Conservation (phyloP, 116 monocot genomes). For the Trichopus zeylanicus region DNA sequence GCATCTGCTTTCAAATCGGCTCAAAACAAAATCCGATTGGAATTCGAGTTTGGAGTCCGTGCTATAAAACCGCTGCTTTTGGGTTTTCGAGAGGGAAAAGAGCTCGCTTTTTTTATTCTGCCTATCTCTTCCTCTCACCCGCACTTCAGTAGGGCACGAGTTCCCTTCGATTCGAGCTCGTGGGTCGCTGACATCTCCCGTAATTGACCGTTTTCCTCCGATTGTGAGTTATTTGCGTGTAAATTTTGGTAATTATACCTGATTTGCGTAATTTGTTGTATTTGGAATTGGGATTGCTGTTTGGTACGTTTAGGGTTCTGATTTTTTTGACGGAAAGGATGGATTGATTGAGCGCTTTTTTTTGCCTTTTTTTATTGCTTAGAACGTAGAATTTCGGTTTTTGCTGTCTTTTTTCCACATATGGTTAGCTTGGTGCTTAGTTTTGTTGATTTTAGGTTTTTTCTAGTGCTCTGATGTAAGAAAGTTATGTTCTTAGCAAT, state of each 20-base stretch:
- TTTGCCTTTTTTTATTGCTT: too few relatives aligned
- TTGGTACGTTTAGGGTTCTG: too few relatives aligned
- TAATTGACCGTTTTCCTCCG: not conserved
- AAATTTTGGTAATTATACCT: not conserved
- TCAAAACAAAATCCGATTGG: not conserved
- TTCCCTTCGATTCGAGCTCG: not conserved
- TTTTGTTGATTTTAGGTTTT: too few relatives aligned
- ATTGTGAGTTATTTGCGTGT: not conserved
- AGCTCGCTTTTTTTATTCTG: not conserved
- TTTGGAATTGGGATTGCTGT: too few relatives aligned
- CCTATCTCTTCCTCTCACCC: not conserved
- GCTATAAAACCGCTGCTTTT: not conserved
- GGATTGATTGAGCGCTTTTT: too few relatives aligned
- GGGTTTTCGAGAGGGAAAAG: not conserved
- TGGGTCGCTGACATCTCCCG: not conserved
- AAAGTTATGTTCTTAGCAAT: too few relatives aligned
- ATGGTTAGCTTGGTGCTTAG: too few relatives aligned
- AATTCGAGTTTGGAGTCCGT: conserved; percentile 1
- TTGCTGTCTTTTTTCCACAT: too few relatives aligned
- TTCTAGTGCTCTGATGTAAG: too few relatives aligned
- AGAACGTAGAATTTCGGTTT: too few relatives aligned
- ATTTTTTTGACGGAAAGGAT: too few relatives aligned
- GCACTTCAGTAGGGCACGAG: not conserved
- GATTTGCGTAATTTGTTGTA: too few relatives aligned
- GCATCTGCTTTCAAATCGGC: not conserved